phyloP scores from a whole-genome alignment of 2,329 filamentous ascomycete genomes.

The Penicillium hesseltinei region DNA sequence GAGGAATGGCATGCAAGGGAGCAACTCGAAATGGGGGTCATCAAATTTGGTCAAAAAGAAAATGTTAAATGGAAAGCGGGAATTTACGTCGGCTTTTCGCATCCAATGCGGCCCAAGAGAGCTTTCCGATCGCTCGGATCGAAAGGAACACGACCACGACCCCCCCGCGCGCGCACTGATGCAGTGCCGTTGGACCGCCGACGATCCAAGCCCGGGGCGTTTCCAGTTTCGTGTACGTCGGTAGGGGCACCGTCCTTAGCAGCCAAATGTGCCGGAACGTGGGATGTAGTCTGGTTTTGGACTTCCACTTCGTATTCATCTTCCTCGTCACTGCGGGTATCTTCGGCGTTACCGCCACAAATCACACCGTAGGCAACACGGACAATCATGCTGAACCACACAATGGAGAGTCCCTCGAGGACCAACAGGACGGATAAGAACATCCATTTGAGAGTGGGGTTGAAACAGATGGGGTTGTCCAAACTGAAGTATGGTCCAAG shows the following conservation, averaged over 20 bases:
- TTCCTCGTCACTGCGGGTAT: conserved; percentile 77
- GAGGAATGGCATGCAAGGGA: conserved; percentile 18
- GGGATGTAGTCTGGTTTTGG: conserved; percentile 22
- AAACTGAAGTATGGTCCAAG: conserved; percentile 71
- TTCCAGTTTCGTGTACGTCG: conserved; percentile 25
- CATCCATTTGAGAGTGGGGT: conserved; percentile 66
- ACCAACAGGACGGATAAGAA: conserved; percentile 76
- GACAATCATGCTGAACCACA: conserved; percentile 89
- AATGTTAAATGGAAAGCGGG: neutral
- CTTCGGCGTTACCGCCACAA: conserved; percentile 72
- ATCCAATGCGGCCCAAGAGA: conserved; percentile 76
- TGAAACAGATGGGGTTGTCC: conserved; percentile 76
- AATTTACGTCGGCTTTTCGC: conserved; percentile 62
- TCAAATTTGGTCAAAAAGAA: conserved; percentile 13
- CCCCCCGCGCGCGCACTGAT: conserved; percentile 34
- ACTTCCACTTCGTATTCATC: conserved; percentile 54
- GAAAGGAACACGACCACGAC: conserved; percentile 40
- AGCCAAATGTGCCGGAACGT: conserved; percentile 21
- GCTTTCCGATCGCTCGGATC: conserved; percentile 60
- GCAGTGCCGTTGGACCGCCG: conserved; percentile 36
- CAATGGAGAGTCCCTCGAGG: conserved; percentile 74
- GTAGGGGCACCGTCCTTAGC: conserved; percentile 26
- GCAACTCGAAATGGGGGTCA: conserved; percentile 16
- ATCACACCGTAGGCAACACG: conserved; percentile 79
- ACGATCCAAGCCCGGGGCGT: conserved; percentile 31